These are phyloP conservation scores for Eucalyptus virginea DNA, from an alignment of 345 rosid genomes.

Conservation along the genomic window DNA sequence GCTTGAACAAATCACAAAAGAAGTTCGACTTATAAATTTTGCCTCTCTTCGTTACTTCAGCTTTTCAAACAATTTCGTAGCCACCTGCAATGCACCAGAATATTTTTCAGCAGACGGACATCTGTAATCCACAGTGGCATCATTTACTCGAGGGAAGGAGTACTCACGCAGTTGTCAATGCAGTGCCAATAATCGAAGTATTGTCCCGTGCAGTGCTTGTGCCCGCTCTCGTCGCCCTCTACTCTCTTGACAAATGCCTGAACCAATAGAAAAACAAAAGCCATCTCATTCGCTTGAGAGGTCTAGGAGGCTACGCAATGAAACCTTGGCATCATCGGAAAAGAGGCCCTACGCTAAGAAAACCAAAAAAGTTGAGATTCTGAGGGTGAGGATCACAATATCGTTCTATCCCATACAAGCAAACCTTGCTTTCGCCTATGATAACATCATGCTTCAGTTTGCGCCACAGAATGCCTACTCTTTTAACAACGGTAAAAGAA, in stretches of 20 bases:
- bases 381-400: background rate
- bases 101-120: background rate
- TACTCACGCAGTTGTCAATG: constrained; percentile 74
- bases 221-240: constrained; percentile 70
- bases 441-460: background rate
- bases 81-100: constrained; percentile 29
- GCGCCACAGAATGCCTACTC: background rate
- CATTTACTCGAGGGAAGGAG: background rate
- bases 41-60: constrained; percentile 22
- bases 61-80: constrained; percentile 38
- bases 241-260: constrained; percentile 92
- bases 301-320: background rate
- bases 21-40: background rate
- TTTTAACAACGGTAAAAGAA: background rate
- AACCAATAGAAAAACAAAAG: background rate
- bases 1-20: background rate
- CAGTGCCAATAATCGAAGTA: constrained; percentile 79
- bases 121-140: background rate
- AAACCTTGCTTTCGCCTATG: background rate
- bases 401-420: background rate
- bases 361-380: background rate
- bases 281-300: background rate
- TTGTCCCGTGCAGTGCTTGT: constrained; percentile 90
- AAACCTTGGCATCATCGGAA: background rate
- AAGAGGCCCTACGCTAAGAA: background rate